Conservation (phyloP, 768 basidiomycete genomes). For the Tylopilus rubrobrunneus region DNA sequence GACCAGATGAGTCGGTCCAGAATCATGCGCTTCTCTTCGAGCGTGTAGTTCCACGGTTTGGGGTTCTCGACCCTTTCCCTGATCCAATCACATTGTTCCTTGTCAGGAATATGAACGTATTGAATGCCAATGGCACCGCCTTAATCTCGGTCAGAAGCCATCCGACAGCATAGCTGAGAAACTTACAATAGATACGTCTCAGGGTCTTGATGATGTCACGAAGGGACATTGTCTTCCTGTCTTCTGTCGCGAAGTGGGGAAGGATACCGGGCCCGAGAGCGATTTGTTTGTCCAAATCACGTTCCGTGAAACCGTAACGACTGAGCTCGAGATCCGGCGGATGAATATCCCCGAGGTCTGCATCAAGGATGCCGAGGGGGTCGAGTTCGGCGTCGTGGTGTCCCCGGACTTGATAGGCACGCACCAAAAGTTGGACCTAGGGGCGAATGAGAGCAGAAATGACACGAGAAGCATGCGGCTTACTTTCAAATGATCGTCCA, state of each 20-base stretch:
- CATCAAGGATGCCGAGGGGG: slow-evolving; percentile 88
- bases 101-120: slow-evolving; percentile 95
- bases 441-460: background rate
- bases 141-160: slow-evolving; percentile 28
- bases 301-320: slow-evolving; percentile 92
- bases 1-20: slow-evolving; percentile 99
- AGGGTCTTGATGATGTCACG: slow-evolving; percentile 88
- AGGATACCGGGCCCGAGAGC: slow-evolving; percentile 94
- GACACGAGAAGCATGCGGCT: slow-evolving; percentile 7
- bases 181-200: slow-evolving; percentile 91
- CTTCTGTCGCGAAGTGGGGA: slow-evolving; percentile 88
- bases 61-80: slow-evolving; percentile 93
- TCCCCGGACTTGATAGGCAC: slow-evolving; percentile 98
- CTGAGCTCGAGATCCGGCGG: slow-evolving; percentile 93
- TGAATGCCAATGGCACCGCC: slow-evolving; percentile 88
- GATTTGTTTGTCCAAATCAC: slow-evolving; percentile 92
- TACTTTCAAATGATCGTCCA: slow-evolving; percentile 95
- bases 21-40: slow-evolving; percentile 99
- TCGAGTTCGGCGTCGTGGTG: slow-evolving; percentile 96
- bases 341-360: slow-evolving; percentile 73
- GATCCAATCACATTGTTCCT: slow-evolving; percentile 99
- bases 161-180: background rate
- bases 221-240: slow-evolving; percentile 82
- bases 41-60: slow-evolving; percentile 94
- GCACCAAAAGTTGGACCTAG: slow-evolving; percentile 94